These are phyloP conservation scores for Alternaria brassicae DNA, from an alignment of 2,329 filamentous ascomycete genomes.

Conservation along the genomic window DNA sequence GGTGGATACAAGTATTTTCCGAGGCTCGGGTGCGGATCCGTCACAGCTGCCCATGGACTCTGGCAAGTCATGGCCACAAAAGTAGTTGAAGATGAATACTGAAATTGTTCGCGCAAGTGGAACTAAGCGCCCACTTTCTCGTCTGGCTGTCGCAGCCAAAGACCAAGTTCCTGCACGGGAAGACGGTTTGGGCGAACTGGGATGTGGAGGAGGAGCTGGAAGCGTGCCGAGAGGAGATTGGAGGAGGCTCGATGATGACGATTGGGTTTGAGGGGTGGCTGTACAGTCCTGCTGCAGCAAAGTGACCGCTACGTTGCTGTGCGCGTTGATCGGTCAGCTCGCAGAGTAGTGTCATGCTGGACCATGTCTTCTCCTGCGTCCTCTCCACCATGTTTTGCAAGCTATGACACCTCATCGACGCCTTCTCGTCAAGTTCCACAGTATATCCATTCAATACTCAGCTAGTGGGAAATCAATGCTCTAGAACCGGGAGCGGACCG, in stretches of 20 bases:
- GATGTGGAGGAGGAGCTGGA: slow-evolving; percentile 42
- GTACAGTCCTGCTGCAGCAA: not conserved
- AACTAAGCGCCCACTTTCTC: slow-evolving; percentile 15
- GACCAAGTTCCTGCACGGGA: slow-evolving; percentile 27
- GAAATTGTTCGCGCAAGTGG: slow-evolving; percentile 13
- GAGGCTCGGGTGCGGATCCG: not conserved
- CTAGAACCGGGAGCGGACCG: not conserved
- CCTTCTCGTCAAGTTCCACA: not conserved
- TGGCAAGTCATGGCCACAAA: not conserved
- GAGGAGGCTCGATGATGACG: slow-evolving; percentile 7
- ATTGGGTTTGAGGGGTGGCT: not conserved
- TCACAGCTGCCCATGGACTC: not conserved
- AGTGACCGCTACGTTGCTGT: not conserved
- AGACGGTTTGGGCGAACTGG: slow-evolving; percentile 37
- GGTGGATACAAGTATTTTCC: not conserved
- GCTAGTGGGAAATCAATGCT: not conserved
- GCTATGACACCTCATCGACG: not conserved
- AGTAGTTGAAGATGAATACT: not conserved
- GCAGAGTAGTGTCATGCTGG: not conserved
- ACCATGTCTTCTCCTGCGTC: not conserved
- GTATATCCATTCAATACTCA: not conserved
- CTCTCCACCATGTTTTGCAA: not conserved
- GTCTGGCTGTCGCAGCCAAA: slow-evolving; percentile 42
- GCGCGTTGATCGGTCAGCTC: too few relatives aligned
- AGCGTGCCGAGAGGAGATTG: slow-evolving; percentile 32